Base-by-base conservation (phyloP, 2,329 filamentous ascomycete genomes). In the Didymella pomorum region DNA sequence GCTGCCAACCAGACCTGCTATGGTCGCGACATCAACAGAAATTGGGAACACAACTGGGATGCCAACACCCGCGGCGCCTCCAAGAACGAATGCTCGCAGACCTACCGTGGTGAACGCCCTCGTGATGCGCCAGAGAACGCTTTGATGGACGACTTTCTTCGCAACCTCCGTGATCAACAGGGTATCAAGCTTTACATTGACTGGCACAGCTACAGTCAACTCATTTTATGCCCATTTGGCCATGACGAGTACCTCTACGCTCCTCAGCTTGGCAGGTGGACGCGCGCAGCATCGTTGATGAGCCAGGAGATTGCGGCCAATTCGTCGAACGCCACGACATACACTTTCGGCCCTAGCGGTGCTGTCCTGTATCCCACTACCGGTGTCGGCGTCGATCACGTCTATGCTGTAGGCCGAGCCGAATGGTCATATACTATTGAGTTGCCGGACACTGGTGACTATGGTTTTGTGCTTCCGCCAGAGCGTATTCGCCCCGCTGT, bases 141-240 rank as follows among this genome's bases (percentile, higher is more conserved):
- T 20, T 71, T 67, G 3, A 76, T 89, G 4, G 78, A 79, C n/a
- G 70, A 76, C 8, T 79, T 81, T 52, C 75, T 83, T 14, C 74
- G 76, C 23, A 71, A 73, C 11, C 67, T 86, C 23, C 74, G 78
- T 2, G 70, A 73, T 12, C 60, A 66, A 3, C 77, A 82, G 58
- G 83, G 84, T 0, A 79, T 88, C 49, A 83, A 84, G 67, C 79
- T 87, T 2, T 89, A 82, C 70, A 83, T 89, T 49, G 87, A 89
- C 74, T 86, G 83, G 76, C 87, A 89, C 74, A 82, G 83, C 4
- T 89, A 87, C 71, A 83, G 81, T 16, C 86, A 89, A 66, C 78
- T 85, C 26, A 82, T 88, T 60, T 80, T 86, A 52, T 80, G 81
- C n/a, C 83, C 79, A 1, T 88, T 86, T 60, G 86, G 86, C 23